Evolutionary conservation across 164 flowering plant species (phyloP).

Genomic region (Stephania cephalantha): DNA sequence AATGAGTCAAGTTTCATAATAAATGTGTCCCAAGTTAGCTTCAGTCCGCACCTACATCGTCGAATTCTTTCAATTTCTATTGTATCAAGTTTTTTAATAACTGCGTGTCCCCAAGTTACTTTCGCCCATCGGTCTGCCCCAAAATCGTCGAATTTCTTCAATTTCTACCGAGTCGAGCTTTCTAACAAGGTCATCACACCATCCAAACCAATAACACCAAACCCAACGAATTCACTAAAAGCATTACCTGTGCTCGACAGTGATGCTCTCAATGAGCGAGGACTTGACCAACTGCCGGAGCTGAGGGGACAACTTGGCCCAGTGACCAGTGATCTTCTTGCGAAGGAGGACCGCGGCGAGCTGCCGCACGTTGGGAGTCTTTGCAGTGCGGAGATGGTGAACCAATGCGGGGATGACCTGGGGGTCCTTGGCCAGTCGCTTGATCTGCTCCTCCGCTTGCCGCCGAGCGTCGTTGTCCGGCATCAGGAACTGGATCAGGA

Average conservation of each 20-base stretch:
- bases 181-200: not conserved
- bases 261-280: constrained; percentile 82
- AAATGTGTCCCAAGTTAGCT: too few species aligned
- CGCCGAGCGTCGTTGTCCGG: constrained; percentile 95
- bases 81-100: too few species aligned
- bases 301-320: constrained; percentile 82
- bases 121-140: too few species aligned
- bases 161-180: too few species aligned
- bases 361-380: constrained; percentile 91
- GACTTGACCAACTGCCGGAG: constrained; percentile 58
- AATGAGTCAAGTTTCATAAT: too few species aligned
- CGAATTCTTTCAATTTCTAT: too few species aligned
- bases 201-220: too few species aligned
- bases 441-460: constrained; percentile 96
- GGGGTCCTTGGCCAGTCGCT: constrained; percentile 84
- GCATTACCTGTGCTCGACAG: constrained; percentile 70
- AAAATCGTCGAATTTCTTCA: too few species aligned
- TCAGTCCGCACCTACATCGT: too few species aligned
- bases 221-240: not conserved
- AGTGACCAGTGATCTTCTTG: constrained; percentile 95
- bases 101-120: too few species aligned
- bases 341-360: constrained; percentile 94
- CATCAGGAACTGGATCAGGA: constrained; percentile 88
- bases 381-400: constrained; percentile 93
- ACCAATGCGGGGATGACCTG: constrained; percentile 84